Conservation (phyloP, 2,329 filamentous ascomycete genomes). For the Pezicula carpinea region DNA sequence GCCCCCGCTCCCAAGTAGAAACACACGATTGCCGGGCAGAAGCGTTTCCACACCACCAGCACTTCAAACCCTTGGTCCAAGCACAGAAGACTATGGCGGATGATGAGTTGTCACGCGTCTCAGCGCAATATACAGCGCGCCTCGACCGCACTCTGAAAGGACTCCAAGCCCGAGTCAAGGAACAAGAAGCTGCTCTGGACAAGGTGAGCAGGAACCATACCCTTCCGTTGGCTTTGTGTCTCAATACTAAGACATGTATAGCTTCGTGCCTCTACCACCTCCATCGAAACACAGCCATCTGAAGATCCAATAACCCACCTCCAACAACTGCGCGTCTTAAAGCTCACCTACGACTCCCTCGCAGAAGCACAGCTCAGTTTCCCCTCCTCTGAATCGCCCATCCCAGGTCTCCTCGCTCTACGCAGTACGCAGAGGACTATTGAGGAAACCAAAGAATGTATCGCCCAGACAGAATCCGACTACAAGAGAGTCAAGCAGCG, state of each 20-base stretch:
- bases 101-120: constrained; percentile 24
- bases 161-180: constrained; percentile 53
- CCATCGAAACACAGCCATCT: constrained; percentile 22
- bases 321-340: constrained; percentile 48
- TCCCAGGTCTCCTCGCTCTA: constrained; percentile 68
- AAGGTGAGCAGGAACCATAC: constrained; percentile 31
- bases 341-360: constrained; percentile 61
- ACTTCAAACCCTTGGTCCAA: no score
- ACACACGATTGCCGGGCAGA: no score
- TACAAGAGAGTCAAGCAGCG: constrained; percentile 40
- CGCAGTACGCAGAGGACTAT: constrained; percentile 62
- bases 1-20: no score
- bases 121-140: constrained; percentile 43
- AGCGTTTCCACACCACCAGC: no score
- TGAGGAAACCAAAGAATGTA: constrained; percentile 56
- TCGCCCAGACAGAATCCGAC: constrained; percentile 40
- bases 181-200: constrained; percentile 47
- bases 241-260: constrained; percentile 10
- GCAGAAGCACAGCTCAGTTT: constrained; percentile 59
- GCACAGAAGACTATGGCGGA: constrained; percentile 8
- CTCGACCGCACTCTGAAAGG: constrained; percentile 65
- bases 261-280: constrained; percentile 22
- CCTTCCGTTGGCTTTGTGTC: background rate
- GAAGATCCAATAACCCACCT: constrained; percentile 31
- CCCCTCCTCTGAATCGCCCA: constrained; percentile 59